phyloP scores from a whole-genome alignment of 2,329 filamentous ascomycete genomes.

The Simplicillium aogashimaense region DNA sequence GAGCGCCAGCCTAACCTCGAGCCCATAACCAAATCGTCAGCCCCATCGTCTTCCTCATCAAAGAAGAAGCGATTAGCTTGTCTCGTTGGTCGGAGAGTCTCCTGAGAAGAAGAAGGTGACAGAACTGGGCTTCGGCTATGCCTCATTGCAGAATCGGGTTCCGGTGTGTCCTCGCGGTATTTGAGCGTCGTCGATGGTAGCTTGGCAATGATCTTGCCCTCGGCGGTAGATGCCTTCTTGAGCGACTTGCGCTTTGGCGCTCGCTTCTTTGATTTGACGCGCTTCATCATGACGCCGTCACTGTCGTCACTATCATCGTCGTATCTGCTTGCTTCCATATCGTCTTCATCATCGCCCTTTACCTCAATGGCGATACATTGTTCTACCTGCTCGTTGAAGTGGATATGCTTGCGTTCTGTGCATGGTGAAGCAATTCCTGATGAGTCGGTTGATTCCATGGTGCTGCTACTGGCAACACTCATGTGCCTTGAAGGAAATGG shows the following conservation, averaged over 20 bases:
- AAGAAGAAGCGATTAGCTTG: conserved; percentile 54
- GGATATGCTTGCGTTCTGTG: conserved; percentile 73
- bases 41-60: conserved; percentile 46
- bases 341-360: conserved; percentile 69
- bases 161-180: conserved; percentile 67
- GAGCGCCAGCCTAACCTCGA: conserved; percentile 21
- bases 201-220: conserved; percentile 81
- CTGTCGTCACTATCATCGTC: conserved; percentile 60
- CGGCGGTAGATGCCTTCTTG: conserved; percentile 35
- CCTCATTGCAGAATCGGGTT: conserved; percentile 54
- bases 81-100: conserved; percentile 65
- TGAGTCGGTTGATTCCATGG: conserved; percentile 54
- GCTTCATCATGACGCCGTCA: conserved; percentile 78
- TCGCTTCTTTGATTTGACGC: conserved; percentile 46
- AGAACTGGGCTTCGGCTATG: conserved; percentile 45
- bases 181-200: conserved; percentile 83
- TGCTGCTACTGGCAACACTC: conserved; percentile 53
- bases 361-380: conserved; percentile 91
- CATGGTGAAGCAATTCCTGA: conserved; percentile 59
- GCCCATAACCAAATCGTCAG: conserved; percentile 22
- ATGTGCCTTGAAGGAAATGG: conserved; percentile 51
- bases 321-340: conserved; percentile 44
- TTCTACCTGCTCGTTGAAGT: conserved; percentile 92
- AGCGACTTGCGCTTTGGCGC: conserved; percentile 35
- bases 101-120: conserved; percentile 72